phyloP scores from a whole-genome alignment of 2,329 filamentous ascomycete species.

The Fusarium incarnatum region DNA sequence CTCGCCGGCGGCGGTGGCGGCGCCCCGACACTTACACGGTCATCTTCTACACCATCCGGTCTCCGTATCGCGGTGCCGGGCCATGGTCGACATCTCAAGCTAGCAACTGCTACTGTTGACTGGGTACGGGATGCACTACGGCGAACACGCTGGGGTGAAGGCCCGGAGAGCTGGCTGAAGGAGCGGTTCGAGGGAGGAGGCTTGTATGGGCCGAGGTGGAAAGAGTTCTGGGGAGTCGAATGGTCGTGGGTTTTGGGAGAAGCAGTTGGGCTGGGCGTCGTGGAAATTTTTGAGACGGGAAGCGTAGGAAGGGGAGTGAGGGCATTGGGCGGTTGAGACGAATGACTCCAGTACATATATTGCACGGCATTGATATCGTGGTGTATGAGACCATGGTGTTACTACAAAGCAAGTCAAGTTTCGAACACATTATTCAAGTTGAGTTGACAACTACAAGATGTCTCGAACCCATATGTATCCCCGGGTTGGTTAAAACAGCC shows the following conservation, averaged over 20 bases:
- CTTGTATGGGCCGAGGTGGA: conserved; percentile 65
- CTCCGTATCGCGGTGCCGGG: conserved; percentile 73
- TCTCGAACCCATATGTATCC: not conserved
- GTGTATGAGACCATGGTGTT: not conserved
- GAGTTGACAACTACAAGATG: not conserved
- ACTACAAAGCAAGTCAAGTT: not conserved
- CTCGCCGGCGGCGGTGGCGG: conserved; percentile 69
- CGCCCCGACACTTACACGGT: conserved; percentile 47
- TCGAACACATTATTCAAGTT: not conserved
- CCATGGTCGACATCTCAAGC: conserved; percentile 74
- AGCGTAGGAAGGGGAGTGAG: conserved; percentile 77
- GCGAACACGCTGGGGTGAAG: conserved; percentile 71
- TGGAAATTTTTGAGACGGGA: conserved; percentile 80
- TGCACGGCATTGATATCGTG: not conserved
- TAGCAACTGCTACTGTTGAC: conserved; percentile 69
- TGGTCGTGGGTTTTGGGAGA: conserved; percentile 80
- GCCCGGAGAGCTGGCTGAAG: conserved; percentile 68
- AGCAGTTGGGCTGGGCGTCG: conserved; percentile 74
- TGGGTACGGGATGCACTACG: conserved; percentile 71
- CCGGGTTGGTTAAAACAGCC: not conserved
- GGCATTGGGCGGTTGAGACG: conserved; percentile 48
- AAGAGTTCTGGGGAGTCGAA: conserved; percentile 73
- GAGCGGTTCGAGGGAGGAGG: conserved; percentile 78
- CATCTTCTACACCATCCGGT: conserved; percentile 32
- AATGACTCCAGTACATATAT: not conserved